Conservation (phyloP, 148 eudicot genomes). For the Camellia sinensis region DNA sequence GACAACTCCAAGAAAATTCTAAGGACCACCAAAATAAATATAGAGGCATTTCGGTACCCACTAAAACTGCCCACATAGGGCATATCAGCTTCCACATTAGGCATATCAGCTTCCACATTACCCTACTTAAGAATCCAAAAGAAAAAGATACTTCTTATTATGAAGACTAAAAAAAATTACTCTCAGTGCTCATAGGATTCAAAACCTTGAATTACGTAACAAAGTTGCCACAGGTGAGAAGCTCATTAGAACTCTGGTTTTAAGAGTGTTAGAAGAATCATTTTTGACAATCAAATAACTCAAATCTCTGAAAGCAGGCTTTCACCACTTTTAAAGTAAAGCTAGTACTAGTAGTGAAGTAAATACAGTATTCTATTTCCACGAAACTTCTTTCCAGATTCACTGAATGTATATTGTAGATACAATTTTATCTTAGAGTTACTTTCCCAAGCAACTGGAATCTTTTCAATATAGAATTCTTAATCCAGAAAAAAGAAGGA, state of each 20-base stretch:
- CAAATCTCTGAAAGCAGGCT: not conserved
- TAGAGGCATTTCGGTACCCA: not conserved
- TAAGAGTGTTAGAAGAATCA: not conserved
- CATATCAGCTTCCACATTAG: not conserved
- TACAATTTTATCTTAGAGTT: not conserved
- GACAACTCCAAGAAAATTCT: constrained; percentile 7
- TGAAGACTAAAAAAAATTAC: not conserved
- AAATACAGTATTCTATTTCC: not conserved
- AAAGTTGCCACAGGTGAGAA: not conserved
- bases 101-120: too few species aligned
- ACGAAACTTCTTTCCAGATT: not conserved
- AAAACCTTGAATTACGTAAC: not conserved
- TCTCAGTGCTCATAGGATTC: not conserved
- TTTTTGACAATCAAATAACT: not conserved
- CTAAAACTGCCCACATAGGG: not conserved
- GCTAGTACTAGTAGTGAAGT: not conserved
- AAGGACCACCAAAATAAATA: not conserved
- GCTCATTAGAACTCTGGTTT: not conserved
- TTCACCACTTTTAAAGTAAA: not conserved
- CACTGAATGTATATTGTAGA: not conserved
- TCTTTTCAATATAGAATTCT: not conserved
- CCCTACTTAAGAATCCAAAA: constrained; percentile 7
- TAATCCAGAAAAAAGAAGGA: not conserved
- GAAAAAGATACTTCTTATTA: constrained; percentile 1
- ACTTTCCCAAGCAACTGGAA: not conserved